Base-by-base conservation (phyloP, 441 rosid genomes). In the Metrosideros polymorpha region DNA sequence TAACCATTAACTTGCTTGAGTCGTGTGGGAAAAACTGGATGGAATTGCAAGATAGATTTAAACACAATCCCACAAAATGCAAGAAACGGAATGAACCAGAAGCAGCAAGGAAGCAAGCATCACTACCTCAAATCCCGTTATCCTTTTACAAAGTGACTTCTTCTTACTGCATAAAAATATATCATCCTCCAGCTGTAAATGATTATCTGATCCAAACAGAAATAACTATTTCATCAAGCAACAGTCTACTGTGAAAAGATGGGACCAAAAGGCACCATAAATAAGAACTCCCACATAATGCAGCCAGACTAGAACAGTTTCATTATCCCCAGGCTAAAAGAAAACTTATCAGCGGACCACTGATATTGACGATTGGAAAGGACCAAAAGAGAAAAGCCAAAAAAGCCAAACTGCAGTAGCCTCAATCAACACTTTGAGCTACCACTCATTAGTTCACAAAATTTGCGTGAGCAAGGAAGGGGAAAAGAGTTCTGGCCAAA, bases 61-160 rank as follows among this genome's bases (percentile, higher is more conserved):
- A 76, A 90, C 83, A 83, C 43, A 29, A 32, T 85, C 25, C 83
- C 25, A 85, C 82, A 17, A 47, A 22, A 15, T 30, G 52, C n/a
- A 45, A 83, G 6, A 2, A 12, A 84, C 15, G 29, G 53, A 71
- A 71, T 22, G 24, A 52, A 82, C 29, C 83, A 85, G 85, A 85
- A 61, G 57, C 85, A 76, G 76, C 13, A 84, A 57, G 86, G 86
- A 59, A 79, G 84, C n/a, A 52, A 45, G 22, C 45, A 82, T 42
- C 88, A 85, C 56, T 87, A 97, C 99, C 97, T 97, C 94, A 83
- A 97, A 94, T 53, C 98, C 92, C 83, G 95, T 95, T 87, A 97
- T 95, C 89, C 94, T 93, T 90, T 92, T 94, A 90, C 93, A 91
- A 63, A 93, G 88, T 9, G 95, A 91, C 88, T 94, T 96, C 92